These are phyloP conservation scores for Xerophyta viscosa DNA, from an alignment of 106 monocot species.

Conservation along the genomic window DNA sequence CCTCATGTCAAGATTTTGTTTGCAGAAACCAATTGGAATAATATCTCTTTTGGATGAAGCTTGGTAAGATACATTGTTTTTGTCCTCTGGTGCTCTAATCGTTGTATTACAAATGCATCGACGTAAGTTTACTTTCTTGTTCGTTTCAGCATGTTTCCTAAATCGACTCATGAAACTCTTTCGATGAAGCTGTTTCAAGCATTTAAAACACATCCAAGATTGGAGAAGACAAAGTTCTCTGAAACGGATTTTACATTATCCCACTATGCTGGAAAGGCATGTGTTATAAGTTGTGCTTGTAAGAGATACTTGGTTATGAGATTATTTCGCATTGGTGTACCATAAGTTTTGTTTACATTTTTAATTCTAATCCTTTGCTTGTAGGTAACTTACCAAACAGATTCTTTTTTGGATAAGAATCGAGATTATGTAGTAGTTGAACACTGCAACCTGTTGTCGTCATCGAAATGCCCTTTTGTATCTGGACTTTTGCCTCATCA, in stretches of 20 bases:
- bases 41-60: constrained; percentile 87
- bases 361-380: constrained; percentile 7
- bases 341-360: constrained; percentile 5
- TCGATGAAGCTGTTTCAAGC: constrained; percentile 72
- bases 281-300: constrained; percentile 26
- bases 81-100: constrained; percentile 1
- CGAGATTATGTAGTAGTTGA: constrained; percentile 75
- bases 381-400: constrained; percentile 73
- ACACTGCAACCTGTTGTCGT: constrained; percentile 63
- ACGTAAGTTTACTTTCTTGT: constrained; percentile 4
- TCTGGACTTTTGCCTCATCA: constrained; percentile 59
- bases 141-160: constrained; percentile 76
- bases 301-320: constrained; percentile 13
- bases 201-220: constrained; percentile 48
- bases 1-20: constrained; percentile 6
- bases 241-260: constrained; percentile 71
- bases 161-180: constrained; percentile 81
- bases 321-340: background rate
- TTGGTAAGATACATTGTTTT: constrained; percentile 36
- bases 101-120: constrained; percentile 4
- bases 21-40: constrained; percentile 78
- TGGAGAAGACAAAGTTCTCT: constrained; percentile 76
- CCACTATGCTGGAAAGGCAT: constrained; percentile 96
- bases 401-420: constrained; percentile 80
- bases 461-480: constrained; percentile 66